Conservation (phyloP, 2,329 filamentous ascomycete genomes). For the Cytospora piceae region DNA sequence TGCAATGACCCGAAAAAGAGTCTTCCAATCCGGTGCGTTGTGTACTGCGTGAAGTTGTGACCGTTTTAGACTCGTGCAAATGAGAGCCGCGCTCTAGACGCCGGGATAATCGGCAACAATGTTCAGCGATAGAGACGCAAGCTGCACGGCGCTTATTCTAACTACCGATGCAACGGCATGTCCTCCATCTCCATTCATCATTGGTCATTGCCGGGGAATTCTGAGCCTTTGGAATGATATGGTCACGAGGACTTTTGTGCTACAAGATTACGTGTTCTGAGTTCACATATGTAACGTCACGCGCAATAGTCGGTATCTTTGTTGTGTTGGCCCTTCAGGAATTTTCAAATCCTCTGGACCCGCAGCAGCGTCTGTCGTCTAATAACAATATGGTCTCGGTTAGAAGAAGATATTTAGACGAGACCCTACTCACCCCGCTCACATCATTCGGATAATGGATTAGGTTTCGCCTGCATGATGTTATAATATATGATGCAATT, state of each 20-base stretch:
- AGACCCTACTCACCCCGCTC: neutral
- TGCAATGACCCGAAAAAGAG: neutral
- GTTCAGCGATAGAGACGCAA: neutral
- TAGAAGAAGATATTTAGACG: neutral
- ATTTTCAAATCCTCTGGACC: neutral
- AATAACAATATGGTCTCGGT: neutral
- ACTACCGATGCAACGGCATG: neutral
- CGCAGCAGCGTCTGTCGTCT: too few species aligned
- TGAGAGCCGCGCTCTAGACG: constrained; percentile 27
- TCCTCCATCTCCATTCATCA: too few species aligned
- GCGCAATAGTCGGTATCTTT: neutral
- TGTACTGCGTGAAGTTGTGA: neutral
- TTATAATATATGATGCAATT: too few species aligned
- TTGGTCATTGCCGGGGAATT: too few species aligned
- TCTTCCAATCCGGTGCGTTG: neutral
- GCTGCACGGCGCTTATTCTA: neutral
- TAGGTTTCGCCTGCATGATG: neutral
- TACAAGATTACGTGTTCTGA: too few species aligned
- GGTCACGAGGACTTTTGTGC: too few species aligned
- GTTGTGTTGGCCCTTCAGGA: too few species aligned
- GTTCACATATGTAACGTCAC: neutral
- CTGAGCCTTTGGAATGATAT: too few species aligned
- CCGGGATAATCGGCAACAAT: constrained; percentile 1
- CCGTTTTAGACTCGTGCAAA: constrained; percentile 8
- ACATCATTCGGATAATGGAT: neutral